These are phyloP conservation scores for Calamus simplicifolius DNA, from an alignment of 176 grass and related monocot species.

Conservation along the genomic window DNA sequence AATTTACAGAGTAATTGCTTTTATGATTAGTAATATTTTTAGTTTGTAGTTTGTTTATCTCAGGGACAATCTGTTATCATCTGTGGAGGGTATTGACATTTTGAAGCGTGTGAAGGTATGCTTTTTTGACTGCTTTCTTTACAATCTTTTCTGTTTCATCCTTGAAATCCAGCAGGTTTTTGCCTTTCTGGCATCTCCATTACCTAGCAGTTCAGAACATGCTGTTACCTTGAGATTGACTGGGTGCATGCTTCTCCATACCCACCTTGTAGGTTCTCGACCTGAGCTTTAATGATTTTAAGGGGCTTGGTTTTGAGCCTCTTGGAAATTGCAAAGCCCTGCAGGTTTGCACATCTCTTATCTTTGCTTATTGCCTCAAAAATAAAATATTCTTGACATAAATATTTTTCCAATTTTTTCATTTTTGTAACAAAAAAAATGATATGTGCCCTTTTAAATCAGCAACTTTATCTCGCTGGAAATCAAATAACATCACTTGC, in stretches of 20 bases:
- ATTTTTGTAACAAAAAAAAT: constrained; percentile 22
- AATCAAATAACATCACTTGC: constrained; percentile 96
- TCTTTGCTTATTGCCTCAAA: background rate
- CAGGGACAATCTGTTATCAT: constrained; percentile 90
- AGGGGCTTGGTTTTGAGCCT: constrained; percentile 66
- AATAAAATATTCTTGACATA: background rate
- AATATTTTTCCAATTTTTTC: background rate
- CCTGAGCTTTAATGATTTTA: constrained; percentile 98
- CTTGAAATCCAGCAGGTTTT: too few species aligned
- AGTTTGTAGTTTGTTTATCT: constrained; percentile 93
- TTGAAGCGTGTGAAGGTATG: constrained; percentile 85
- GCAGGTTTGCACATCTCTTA: constrained; percentile 47
- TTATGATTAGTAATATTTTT: background rate
- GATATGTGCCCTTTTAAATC: constrained; percentile 27
- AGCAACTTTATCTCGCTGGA: constrained; percentile 99
- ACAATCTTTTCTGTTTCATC: too few species aligned
- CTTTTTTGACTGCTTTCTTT: constrained; percentile 13
- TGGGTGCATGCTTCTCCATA: too few species aligned
- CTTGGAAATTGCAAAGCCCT: constrained; percentile 83
- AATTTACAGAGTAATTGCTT: constrained; percentile 2
- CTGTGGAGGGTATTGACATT: constrained; percentile 80
- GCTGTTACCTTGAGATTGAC: too few species aligned
- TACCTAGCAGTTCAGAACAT: too few species aligned
- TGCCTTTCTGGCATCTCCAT: too few species aligned
- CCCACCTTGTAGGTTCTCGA: constrained; percentile 70